These are phyloP conservation scores for Dactylonectria macrodidyma DNA, from an alignment of 2,329 filamentous ascomycete genomes.

Conservation along the genomic window DNA sequence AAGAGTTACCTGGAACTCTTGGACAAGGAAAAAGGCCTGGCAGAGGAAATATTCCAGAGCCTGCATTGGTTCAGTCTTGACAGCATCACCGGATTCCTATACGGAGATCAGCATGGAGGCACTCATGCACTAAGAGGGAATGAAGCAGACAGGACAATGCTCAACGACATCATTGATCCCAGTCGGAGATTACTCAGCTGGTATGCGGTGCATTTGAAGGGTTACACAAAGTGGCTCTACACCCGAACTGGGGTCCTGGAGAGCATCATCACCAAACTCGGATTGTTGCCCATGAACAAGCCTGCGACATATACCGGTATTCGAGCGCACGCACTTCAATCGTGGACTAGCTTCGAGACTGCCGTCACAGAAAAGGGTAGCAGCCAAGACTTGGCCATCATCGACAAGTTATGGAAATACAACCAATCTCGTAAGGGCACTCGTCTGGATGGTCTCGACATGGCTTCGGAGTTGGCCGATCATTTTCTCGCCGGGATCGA, in stretches of 20 bases:
- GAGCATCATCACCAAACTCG: constrained; percentile 50
- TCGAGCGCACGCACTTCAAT: constrained; percentile 45
- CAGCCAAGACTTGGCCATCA: constrained; percentile 50
- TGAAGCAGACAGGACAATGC: constrained; percentile 54
- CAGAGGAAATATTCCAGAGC: constrained; percentile 62
- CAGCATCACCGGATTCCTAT: constrained; percentile 66
- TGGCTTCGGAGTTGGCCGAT: constrained; percentile 68
- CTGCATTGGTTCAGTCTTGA: constrained; percentile 69
- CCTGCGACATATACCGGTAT: constrained; percentile 67
- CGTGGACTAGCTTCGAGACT: constrained; percentile 22
- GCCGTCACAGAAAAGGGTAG: constrained; percentile 23
- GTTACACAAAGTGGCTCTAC: constrained; percentile 65
- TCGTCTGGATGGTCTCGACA: constrained; percentile 59
- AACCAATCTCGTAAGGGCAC: constrained; percentile 45
- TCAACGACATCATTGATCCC: constrained; percentile 65
- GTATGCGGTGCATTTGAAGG: constrained; percentile 63
- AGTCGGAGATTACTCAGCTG: constrained; percentile 62
- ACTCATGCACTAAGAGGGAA: constrained; percentile 60
- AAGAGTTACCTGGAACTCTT: constrained; percentile 58
- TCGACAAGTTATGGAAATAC: constrained; percentile 55
- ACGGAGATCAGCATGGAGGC: constrained; percentile 59
- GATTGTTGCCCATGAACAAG: constrained; percentile 63
- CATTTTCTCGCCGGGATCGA: constrained; percentile 68
- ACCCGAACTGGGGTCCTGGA: constrained; percentile 56
- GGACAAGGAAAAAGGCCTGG: constrained; percentile 50